Conservation (phyloP, 225 moss, liverwort and hornwort species). For the Physcomitrellopsis africana region DNA sequence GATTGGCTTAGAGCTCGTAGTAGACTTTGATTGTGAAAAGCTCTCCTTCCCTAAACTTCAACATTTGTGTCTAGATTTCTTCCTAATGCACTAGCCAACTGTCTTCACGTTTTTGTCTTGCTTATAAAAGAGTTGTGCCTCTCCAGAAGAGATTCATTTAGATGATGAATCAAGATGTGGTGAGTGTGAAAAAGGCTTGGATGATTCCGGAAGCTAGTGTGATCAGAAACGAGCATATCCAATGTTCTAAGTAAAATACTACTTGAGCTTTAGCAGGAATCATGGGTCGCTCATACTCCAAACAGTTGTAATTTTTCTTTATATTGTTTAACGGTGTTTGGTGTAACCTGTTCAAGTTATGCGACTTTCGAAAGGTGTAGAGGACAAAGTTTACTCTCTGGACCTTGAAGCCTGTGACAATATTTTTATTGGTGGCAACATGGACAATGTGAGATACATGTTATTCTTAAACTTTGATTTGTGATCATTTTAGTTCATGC, state of each 20-base stretch:
- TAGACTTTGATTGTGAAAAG: too few species aligned
- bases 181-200: too few species aligned
- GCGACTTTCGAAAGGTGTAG: slow-evolving; percentile 76
- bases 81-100: too few species aligned
- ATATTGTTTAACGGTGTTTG: slow-evolving; percentile 17
- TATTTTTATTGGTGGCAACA: slow-evolving; percentile 91
- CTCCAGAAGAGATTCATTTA: too few species aligned
- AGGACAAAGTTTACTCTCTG: slow-evolving; percentile 81
- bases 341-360: slow-evolving; percentile 50
- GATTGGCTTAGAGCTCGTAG: slow-evolving; percentile 77
- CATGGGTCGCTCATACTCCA: slow-evolving; percentile 4
- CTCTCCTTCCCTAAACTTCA: too few species aligned
- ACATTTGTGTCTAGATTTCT: too few species aligned
- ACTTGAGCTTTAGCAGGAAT: too few species aligned
- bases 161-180: too few species aligned
- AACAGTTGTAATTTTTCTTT: background rate
- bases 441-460: slow-evolving; percentile 70
- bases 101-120: too few species aligned
- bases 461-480: slow-evolving; percentile 12
- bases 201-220: background rate
- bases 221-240: background rate
- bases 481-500: slow-evolving; percentile 10
- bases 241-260: background rate
- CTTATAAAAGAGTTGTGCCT: too few species aligned
- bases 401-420: slow-evolving; percentile 87